Evolutionary conservation across 495 filamentous ascomycete genomes (phyloP).

Genomic region (Trichoderma orchidacearum): DNA sequence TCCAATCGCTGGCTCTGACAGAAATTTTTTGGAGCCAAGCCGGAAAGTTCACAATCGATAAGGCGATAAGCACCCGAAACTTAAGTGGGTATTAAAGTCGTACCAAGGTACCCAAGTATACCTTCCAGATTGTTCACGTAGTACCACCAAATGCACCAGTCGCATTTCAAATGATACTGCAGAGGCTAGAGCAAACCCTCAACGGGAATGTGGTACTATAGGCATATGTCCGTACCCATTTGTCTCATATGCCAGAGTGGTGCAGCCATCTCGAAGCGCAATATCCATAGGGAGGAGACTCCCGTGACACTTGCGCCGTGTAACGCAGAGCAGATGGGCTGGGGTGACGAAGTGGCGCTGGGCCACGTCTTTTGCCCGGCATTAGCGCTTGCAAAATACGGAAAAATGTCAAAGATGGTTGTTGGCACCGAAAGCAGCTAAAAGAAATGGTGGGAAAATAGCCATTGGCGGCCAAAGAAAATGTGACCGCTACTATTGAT

Average conservation of each 20-base stretch:
- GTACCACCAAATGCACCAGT: too few species aligned
- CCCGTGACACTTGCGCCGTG: not conserved
- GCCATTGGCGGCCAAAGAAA: not conserved
- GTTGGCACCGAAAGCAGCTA: not conserved
- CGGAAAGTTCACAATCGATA: not conserved
- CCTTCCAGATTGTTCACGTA: too few species aligned
- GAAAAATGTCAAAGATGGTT: not conserved
- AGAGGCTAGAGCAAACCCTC: not conserved
- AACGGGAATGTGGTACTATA: not conserved
- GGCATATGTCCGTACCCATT: too few species aligned
- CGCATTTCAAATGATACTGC: too few species aligned
- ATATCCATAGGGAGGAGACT: not conserved
- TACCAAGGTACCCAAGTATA: too few species aligned
- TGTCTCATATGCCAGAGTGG: too few species aligned
- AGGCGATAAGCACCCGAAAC: not conserved
- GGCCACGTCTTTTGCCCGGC: slow-evolving; percentile 1
- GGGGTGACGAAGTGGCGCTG: not conserved
- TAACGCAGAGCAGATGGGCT: not conserved
- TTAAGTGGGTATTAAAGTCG: too few species aligned
- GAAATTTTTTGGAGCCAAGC: not conserved
- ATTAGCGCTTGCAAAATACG: not conserved
- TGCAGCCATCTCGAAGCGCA: not conserved
- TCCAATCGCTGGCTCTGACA: not conserved
- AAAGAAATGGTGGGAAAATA: not conserved
- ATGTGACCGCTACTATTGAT: not conserved